Conservation (phyloP, 2,329 filamentous ascomycete species). For the Talaromyces sp. region DNA sequence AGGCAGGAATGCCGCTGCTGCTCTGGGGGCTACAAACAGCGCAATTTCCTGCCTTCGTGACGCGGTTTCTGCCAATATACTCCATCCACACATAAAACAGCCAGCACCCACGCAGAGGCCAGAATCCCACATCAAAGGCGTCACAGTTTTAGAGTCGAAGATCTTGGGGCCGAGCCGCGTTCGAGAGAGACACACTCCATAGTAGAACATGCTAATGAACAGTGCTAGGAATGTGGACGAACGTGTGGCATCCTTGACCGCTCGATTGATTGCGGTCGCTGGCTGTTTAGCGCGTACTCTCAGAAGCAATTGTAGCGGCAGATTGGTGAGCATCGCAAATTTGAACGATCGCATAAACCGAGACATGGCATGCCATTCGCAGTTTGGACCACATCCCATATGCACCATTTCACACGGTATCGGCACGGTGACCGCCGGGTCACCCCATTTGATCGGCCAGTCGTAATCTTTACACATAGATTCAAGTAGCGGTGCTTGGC, state of each 20-base stretch:
- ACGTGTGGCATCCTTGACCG: conserved; percentile 60
- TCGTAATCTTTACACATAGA: conserved; percentile 70
- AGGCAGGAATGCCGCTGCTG: conserved; percentile 71
- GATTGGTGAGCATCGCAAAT: conserved; percentile 73
- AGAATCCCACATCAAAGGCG: conserved; percentile 57
- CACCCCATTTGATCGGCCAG: conserved; percentile 68
- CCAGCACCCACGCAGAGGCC: conserved; percentile 68
- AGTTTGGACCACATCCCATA: conserved; percentile 68
- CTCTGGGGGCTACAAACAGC: conserved; percentile 77
- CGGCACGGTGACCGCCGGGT: conserved; percentile 67
- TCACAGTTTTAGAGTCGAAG: conserved; percentile 56
- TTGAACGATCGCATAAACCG: conserved; percentile 69
- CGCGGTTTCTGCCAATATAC: conserved; percentile 68
- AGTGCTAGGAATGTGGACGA: conserved; percentile 75
- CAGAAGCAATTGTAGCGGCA: conserved; percentile 70
- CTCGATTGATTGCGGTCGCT: conserved; percentile 47
- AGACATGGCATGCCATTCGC: conserved; percentile 69
- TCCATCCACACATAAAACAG: conserved; percentile 77
- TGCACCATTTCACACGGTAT: conserved; percentile 84
- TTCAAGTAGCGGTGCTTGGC: conserved; percentile 65
- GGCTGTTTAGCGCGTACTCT: conserved; percentile 54
- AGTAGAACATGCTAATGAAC: conserved; percentile 80
- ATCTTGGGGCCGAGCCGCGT: conserved; percentile 70
- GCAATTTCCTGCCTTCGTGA: conserved; percentile 70
- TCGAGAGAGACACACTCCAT: conserved; percentile 75